A percentile compares a stretch with the other conserved stretches of the same genome.
Evolutionary conservation across 2,329 filamentous ascomycete genomes (phyloP).

Genomic region (Neodidymelliopsis sp.): DNA sequence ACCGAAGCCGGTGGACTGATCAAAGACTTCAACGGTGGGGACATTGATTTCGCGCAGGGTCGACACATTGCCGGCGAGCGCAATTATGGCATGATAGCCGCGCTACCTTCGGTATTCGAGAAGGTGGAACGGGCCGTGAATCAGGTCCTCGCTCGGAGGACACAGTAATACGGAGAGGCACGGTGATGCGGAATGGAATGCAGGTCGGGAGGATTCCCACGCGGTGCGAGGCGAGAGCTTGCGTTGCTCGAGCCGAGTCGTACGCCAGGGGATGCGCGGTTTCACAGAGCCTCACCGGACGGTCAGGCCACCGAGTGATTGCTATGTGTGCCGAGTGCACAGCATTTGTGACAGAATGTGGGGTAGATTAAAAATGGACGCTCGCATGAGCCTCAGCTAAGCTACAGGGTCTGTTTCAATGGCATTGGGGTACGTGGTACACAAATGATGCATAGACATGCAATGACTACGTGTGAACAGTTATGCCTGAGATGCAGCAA

Average conservation of each 20-base stretch:
- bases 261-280: slow-evolving; percentile 5
- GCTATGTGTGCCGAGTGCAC: background rate
- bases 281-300: slow-evolving; percentile 31
- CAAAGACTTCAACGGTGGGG: slow-evolving; percentile 59
- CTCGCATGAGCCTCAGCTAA: slow-evolving; percentile 32
- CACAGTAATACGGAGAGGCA: slow-evolving; percentile 18
- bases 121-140: slow-evolving; percentile 37
- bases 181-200: slow-evolving; percentile 10
- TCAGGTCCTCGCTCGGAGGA: slow-evolving; percentile 30
- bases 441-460: slow-evolving; percentile 14
- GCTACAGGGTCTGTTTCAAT: slow-evolving; percentile 15
- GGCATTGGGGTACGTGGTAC: slow-evolving; percentile 4
- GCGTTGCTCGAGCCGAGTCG: slow-evolving; percentile 16
- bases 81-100: slow-evolving; percentile 48
- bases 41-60: slow-evolving; percentile 56
- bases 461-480: slow-evolving; percentile 12
- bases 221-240: slow-evolving; percentile 25
- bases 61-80: slow-evolving; percentile 41
- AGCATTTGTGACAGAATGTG: slow-evolving; percentile 30
- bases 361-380: slow-evolving; percentile 25
- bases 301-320: slow-evolving; percentile 15
- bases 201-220: slow-evolving; percentile 16
- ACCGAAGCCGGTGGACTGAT: slow-evolving; percentile 60
- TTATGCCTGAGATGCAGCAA: slow-evolving; percentile 12
- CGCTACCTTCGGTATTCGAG: slow-evolving; percentile 38